phyloP scores from a whole-genome alignment of 768 basidiomycete genomes.

The Tricholoma sp. region DNA sequence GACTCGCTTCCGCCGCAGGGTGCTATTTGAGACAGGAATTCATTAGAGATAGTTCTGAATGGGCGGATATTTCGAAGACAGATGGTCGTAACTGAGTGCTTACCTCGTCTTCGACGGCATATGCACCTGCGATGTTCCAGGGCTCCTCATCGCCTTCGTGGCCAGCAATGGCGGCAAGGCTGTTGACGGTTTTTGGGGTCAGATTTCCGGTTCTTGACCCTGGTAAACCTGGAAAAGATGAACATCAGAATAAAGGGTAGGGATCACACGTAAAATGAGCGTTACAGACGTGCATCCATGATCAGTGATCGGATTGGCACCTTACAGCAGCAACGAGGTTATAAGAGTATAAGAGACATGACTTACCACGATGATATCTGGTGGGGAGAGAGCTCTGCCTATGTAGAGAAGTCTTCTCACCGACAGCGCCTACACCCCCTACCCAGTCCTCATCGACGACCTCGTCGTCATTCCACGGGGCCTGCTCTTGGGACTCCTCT shows the following conservation, averaged over 20 bases:
- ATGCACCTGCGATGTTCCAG: constrained; percentile 67
- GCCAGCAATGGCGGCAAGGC: constrained; percentile 78
- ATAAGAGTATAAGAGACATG: constrained; percentile 9
- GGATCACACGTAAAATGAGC: constrained; percentile 5
- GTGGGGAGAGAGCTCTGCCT: constrained; percentile 80
- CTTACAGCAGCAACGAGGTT: constrained; percentile 6
- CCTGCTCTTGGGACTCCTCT: constrained; percentile 56
- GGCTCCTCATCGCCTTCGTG: constrained; percentile 87
- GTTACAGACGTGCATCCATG: constrained; percentile 18
- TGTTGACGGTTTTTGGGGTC: constrained; percentile 74
- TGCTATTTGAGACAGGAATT: constrained; percentile 17
- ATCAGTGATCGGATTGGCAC: constrained; percentile 16
- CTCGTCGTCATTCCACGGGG: constrained; percentile 70
- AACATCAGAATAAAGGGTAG: constrained; percentile 9
- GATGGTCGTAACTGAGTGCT: constrained; percentile 8
- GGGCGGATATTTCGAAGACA: neutral
- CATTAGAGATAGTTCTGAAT: constrained; percentile 7
- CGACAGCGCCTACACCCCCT: constrained; percentile 76
- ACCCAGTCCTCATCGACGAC: constrained; percentile 78
- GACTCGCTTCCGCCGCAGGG: constrained; percentile 21
- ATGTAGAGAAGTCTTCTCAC: constrained; percentile 76
- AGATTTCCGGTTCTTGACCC: constrained; percentile 53
- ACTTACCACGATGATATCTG: constrained; percentile 69
- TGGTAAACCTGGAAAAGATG: constrained; percentile 41
- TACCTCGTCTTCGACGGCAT: constrained; percentile 65